phyloP scores from a whole-genome alignment of 2,329 filamentous ascomycete genomes.

The Diplocarpon rosae region DNA sequence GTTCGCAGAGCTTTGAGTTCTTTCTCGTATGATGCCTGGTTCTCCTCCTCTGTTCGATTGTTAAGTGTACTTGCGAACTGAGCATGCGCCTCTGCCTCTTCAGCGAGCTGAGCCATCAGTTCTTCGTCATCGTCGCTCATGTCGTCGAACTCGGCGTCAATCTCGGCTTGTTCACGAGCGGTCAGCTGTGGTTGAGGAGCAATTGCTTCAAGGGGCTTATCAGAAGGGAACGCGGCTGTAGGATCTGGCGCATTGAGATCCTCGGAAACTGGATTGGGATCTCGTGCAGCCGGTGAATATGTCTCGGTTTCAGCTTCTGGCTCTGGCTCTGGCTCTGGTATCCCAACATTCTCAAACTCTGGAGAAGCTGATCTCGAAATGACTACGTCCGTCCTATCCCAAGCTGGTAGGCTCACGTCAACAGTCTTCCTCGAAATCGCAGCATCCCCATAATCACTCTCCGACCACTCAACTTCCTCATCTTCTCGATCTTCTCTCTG shows the following conservation, averaged over 20 bases:
- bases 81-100: constrained; percentile 87
- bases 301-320: not conserved
- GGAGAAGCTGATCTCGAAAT: constrained; percentile 31
- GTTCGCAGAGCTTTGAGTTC: constrained; percentile 77
- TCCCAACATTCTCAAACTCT: constrained; percentile 40
- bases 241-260: constrained; percentile 15
- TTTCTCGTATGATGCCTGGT: constrained; percentile 69
- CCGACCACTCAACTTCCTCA: constrained; percentile 40
- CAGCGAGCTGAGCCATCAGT: constrained; percentile 71
- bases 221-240: constrained; percentile 2
- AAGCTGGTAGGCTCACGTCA: not conserved
- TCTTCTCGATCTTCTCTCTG: constrained; percentile 5
- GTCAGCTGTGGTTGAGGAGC: constrained; percentile 1
- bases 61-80: constrained; percentile 85
- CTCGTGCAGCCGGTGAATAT: constrained; percentile 5
- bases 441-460: constrained; percentile 34
- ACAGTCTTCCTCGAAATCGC: constrained; percentile 8
- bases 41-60: constrained; percentile 57
- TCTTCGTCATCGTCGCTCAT: constrained; percentile 90
- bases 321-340: constrained; percentile 9
- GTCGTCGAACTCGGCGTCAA: constrained; percentile 41
- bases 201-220: not conserved
- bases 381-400: constrained; percentile 9
- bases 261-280: constrained; percentile 18
- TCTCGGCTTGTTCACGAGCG: constrained; percentile 15